Conservation (phyloP, 73 alveolate species). For the Tetrahymena elliotti region DNA sequence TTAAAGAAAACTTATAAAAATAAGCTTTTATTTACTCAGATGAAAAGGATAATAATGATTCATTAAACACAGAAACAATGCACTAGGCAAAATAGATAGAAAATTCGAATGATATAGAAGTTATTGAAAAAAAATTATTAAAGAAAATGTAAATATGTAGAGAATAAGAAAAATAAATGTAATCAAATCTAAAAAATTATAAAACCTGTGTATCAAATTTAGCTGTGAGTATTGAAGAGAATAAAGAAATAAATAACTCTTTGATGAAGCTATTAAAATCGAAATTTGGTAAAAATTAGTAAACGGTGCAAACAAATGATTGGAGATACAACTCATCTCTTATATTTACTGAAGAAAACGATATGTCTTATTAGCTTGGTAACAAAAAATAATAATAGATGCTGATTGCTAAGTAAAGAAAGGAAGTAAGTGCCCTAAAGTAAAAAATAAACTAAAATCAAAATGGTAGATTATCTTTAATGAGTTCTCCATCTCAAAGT, state of each 20-base stretch:
- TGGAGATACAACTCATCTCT: not conserved
- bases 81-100: not conserved
- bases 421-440: not conserved
- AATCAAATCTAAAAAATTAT: not conserved
- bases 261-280: not conserved
- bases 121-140: not conserved
- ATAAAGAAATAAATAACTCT: not conserved
- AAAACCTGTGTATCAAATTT: not conserved
- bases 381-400: not conserved
- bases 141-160: not conserved
- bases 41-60: not conserved
- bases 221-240: not conserved
- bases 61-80: not conserved
- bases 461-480: not conserved
- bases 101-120: not conserved
- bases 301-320: not conserved
- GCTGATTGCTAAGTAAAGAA: not conserved
- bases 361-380: not conserved
- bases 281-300: not conserved
- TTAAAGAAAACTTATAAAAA: no score
- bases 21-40: not conserved
- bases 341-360: not conserved
- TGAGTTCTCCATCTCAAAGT: not conserved
- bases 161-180: not conserved
- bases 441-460: not conserved